phyloP scores from a whole-genome alignment of 1,139 yeast genomes.

The Saccharomyces hybrid region DNA sequence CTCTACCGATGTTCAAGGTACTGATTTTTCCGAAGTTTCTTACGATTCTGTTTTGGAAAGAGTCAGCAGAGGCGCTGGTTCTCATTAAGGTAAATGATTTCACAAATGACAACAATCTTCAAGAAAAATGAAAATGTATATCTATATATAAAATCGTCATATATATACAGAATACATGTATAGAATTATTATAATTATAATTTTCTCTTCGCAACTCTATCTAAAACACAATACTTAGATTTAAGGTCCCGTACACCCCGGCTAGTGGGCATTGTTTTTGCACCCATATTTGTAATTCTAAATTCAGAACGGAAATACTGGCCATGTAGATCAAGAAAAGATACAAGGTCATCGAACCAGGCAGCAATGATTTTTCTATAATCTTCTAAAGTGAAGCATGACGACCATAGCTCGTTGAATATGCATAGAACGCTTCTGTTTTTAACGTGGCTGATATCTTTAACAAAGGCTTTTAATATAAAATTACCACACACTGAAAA shows the following conservation, averaged over 20 bases:
- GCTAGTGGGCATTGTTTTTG: background rate
- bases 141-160: background rate
- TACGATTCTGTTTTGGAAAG: conserved; percentile 86
- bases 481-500: background rate
- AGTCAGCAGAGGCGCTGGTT: conserved; percentile 76
- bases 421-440: background rate
- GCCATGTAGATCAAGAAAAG: background rate
- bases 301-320: background rate
- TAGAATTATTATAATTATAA: background rate
- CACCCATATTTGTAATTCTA: background rate
- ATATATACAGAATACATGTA: background rate
- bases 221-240: background rate
- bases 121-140: background rate
- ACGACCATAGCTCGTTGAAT: background rate
- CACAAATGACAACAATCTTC: background rate
- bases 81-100: conserved; percentile 35
- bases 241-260: background rate
- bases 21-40: conserved; percentile 94
- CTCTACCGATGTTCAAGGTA: conserved; percentile 91
- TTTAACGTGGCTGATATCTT: background rate
- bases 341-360: background rate
- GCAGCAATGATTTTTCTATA: background rate
- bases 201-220: background rate
- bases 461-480: background rate
- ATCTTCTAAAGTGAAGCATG: background rate